Evolutionary conservation across 495 filamentous ascomycete species (phyloP).

Genomic region (Xylaria sp.): DNA sequence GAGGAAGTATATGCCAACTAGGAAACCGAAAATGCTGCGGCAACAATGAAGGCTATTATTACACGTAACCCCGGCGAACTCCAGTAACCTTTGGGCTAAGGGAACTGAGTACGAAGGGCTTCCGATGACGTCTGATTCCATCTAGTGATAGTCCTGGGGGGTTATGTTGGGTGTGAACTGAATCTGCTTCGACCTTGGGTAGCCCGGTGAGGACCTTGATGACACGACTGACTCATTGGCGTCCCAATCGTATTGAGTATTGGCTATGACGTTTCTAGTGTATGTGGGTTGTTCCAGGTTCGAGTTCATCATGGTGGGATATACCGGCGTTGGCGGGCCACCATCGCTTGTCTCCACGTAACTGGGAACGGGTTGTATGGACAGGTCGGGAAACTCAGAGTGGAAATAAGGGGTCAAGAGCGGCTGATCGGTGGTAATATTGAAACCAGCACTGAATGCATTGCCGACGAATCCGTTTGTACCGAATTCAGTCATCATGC

Average conservation of each 20-base stretch:
- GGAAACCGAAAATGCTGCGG: constrained; percentile 26
- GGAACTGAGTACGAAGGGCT: background rate
- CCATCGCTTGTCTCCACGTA: constrained; percentile 45
- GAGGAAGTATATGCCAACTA: constrained; percentile 21
- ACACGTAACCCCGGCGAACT: constrained; percentile 29
- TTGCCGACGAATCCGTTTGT: constrained; percentile 41
- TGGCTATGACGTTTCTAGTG: constrained; percentile 38
- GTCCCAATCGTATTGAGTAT: constrained; percentile 52
- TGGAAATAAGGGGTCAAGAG: constrained; percentile 54
- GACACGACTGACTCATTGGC: constrained; percentile 50
- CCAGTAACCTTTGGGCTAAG: constrained; percentile 23
- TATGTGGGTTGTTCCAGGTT: constrained; percentile 41
- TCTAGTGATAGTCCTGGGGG: constrained; percentile 50
- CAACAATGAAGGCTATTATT: constrained; percentile 33
- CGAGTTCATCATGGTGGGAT: constrained; percentile 46
- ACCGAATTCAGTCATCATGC: constrained; percentile 43
- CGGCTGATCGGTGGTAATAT: constrained; percentile 48
- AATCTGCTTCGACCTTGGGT: constrained; percentile 51
- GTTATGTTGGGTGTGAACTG: constrained; percentile 60
- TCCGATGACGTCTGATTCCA: background rate
- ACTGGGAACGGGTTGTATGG: constrained; percentile 46
- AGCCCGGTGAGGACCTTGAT: constrained; percentile 49
- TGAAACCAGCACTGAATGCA: constrained; percentile 40
- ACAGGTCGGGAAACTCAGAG: constrained; percentile 52
- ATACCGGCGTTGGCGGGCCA: constrained; percentile 53